phyloP scores from a whole-genome alignment of 2,329 filamentous ascomycete genomes.

The Venturia oleaginea region DNA sequence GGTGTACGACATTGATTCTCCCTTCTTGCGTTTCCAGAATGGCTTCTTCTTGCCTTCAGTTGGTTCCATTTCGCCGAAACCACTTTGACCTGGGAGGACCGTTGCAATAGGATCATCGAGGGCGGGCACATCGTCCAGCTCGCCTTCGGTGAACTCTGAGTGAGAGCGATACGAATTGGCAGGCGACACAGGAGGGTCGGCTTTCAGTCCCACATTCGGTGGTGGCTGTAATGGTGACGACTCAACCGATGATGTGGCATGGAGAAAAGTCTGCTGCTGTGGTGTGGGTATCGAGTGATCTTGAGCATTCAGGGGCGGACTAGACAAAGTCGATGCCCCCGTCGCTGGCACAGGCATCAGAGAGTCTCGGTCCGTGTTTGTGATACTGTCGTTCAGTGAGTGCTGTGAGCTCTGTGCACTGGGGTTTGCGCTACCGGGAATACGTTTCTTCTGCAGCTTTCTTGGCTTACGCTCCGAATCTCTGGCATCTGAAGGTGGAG shows the following conservation, averaged over 20 bases:
- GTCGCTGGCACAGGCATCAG: background rate
- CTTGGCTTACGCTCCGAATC: conserved; percentile 37
- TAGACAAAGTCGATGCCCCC: conserved; percentile 6
- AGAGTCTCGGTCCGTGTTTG: conserved; percentile 7
- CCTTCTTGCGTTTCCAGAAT: conserved; percentile 13
- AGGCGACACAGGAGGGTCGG: conserved; percentile 9
- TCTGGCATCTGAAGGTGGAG: background rate
- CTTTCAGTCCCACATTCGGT: background rate
- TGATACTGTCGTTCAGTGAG: conserved; percentile 47
- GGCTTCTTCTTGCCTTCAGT: background rate
- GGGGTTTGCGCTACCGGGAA: conserved; percentile 66
- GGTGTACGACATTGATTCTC: conserved; percentile 6
- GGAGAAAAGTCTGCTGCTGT: conserved; percentile 5
- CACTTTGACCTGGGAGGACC: background rate
- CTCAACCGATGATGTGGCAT: background rate
- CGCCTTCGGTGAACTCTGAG: conserved; percentile 11
- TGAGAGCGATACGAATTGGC: conserved; percentile 13
- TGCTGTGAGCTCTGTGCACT: conserved; percentile 87
- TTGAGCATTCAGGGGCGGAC: background rate
- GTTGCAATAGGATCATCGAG: conserved; percentile 2
- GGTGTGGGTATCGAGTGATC: conserved; percentile 1
- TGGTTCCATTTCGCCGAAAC: conserved; percentile 1
- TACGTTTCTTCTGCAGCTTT: conserved; percentile 83
- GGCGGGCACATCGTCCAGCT: conserved; percentile 9
- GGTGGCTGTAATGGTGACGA: conserved; percentile 8